Percentiles rank a stretch among this genome's conserved stretches.
Evolutionary conservation across 108 stramenopile genomes (phyloP).

Genomic region (Skeletonema potamos): DNA sequence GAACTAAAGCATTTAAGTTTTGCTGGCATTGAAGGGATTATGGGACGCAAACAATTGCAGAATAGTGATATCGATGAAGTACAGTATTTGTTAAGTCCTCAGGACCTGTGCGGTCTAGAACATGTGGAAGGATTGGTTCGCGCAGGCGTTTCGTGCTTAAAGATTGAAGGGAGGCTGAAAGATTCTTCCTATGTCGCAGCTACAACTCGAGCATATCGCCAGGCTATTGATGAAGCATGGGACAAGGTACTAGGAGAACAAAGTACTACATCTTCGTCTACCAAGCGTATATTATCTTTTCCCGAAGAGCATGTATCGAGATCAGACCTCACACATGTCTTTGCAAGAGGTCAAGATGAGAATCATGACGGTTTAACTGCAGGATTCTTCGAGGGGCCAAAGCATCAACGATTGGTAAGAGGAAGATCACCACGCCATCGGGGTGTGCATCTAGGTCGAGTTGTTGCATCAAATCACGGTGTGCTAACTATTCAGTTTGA

Average conservation of each 20-base stretch:
- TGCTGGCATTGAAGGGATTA: slow-evolving; percentile 45
- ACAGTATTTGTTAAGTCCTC: slow-evolving; percentile 65
- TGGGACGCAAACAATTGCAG: slow-evolving; percentile 5
- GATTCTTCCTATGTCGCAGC: slow-evolving; percentile 78
- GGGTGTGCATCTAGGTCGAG: slow-evolving; percentile 66
- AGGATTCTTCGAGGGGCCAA: slow-evolving; percentile 73
- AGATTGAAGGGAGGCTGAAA: slow-evolving; percentile 84
- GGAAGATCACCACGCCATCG: slow-evolving; percentile 74
- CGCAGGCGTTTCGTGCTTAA: slow-evolving; percentile 74
- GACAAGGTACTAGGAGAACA: slow-evolving; percentile 43
- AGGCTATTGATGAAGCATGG: slow-evolving; percentile 78
- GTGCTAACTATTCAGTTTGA: slow-evolving; percentile 38
- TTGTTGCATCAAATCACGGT: slow-evolving; percentile 47
- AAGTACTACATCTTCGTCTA: not conserved
- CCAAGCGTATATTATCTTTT: slow-evolving; percentile 16
- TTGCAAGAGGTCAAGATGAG: slow-evolving; percentile 76
- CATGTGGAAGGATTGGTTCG: slow-evolving; percentile 59
- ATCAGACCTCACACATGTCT: slow-evolving; percentile 64
- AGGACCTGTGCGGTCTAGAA: slow-evolving; percentile 80
- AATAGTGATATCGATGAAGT: slow-evolving; percentile 37
- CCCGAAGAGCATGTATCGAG: slow-evolving; percentile 54
- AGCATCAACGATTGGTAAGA: slow-evolving; percentile 68
- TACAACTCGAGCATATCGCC: slow-evolving; percentile 75
- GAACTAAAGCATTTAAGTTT: slow-evolving; percentile 52
- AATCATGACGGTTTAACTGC: slow-evolving; percentile 64